A percentile compares a stretch with the other conserved stretches of the same genome.
Evolutionary conservation across 768 basidiomycete species (phyloP).

Genomic region (Tylopilus balloui): DNA sequence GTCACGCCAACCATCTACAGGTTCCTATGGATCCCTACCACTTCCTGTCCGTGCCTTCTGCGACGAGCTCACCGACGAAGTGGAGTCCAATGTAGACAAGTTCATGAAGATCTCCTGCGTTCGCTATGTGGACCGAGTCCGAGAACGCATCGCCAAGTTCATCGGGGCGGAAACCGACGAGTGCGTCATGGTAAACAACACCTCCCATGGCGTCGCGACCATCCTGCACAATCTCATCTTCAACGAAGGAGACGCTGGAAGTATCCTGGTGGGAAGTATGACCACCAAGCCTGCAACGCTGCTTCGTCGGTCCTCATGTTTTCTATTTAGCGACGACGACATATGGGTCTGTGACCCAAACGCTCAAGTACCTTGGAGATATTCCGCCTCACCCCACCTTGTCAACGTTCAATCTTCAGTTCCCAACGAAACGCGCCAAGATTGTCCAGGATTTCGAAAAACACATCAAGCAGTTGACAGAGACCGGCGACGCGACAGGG

Average conservation of each 20-base stretch:
- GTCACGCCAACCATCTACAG: slow-evolving; percentile 28
- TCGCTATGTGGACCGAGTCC: slow-evolving; percentile 35
- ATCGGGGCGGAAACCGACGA: slow-evolving; percentile 54
- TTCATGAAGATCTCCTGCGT: slow-evolving; percentile 42
- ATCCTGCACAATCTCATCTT: slow-evolving; percentile 57
- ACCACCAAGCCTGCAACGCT: neutral
- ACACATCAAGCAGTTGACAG: slow-evolving; percentile 32
- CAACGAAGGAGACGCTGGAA: slow-evolving; percentile 53
- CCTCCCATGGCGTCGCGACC: slow-evolving; percentile 47
- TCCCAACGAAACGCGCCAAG: slow-evolving; percentile 52
- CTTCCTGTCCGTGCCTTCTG: slow-evolving; percentile 46
- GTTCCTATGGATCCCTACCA: slow-evolving; percentile 57
- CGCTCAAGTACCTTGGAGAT: slow-evolving; percentile 53
- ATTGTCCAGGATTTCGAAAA: slow-evolving; percentile 50
- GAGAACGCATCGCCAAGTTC: slow-evolving; percentile 44
- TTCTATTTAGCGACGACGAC: slow-evolving; percentile 47
- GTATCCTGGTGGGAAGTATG: slow-evolving; percentile 49
- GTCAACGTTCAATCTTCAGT: slow-evolving; percentile 46
- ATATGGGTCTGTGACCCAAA: slow-evolving; percentile 51
- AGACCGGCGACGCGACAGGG: slow-evolving; percentile 15
- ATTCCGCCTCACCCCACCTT: slow-evolving; percentile 48
- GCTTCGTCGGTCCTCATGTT: neutral
- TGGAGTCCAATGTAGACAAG: slow-evolving; percentile 54
- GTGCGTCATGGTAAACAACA: slow-evolving; percentile 42
- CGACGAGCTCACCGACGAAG: slow-evolving; percentile 36